Evolutionary conservation across 1,284 basidiomycete species (phyloP).

Genomic region (Moniliella sp.): DNA sequence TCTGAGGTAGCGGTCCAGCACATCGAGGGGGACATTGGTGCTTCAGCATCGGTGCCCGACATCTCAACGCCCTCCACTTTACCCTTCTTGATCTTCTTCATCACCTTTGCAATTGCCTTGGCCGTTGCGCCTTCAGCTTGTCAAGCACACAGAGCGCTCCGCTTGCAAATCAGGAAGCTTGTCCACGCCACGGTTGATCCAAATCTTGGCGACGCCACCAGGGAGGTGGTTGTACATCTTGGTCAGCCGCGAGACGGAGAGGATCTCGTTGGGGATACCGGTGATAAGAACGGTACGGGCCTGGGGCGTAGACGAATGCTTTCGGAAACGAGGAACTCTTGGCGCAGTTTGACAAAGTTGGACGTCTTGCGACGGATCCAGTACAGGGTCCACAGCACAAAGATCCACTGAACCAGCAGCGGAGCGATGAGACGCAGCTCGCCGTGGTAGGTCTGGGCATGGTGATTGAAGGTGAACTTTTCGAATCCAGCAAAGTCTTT

Average conservation of each 20-base stretch:
- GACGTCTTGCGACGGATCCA: slow-evolving; percentile 59
- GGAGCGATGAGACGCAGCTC: slow-evolving; percentile 40
- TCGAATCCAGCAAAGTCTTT: slow-evolving; percentile 48
- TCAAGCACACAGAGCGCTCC: slow-evolving; percentile 49
- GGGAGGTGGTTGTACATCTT: slow-evolving; percentile 53
- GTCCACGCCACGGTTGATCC: slow-evolving; percentile 66
- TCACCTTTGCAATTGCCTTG: slow-evolving; percentile 49
- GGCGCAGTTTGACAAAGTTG: slow-evolving; percentile 59
- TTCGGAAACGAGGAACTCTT: slow-evolving; percentile 58
- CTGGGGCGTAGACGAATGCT: slow-evolving; percentile 52
- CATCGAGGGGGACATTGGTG: slow-evolving; percentile 9
- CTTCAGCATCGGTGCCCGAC: slow-evolving; percentile 4
- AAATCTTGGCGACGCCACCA: slow-evolving; percentile 67
- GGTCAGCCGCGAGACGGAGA: slow-evolving; percentile 46
- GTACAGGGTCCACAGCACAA: slow-evolving; percentile 50
- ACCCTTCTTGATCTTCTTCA: slow-evolving; percentile 40
- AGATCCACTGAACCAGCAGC: slow-evolving; percentile 22
- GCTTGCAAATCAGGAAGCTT: slow-evolving; percentile 63
- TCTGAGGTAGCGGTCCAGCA: slow-evolving; percentile 20
- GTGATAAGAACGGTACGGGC: slow-evolving; percentile 72
- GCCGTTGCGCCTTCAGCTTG: slow-evolving; percentile 72
- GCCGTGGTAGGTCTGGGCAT: background rate
- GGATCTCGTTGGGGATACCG: slow-evolving; percentile 59
- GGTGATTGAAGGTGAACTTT: slow-evolving; percentile 48
- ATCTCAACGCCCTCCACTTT: slow-evolving; percentile 9